Conservation (phyloP, 257 asterid genomes). For the Craterostigma plantagineum region DNA sequence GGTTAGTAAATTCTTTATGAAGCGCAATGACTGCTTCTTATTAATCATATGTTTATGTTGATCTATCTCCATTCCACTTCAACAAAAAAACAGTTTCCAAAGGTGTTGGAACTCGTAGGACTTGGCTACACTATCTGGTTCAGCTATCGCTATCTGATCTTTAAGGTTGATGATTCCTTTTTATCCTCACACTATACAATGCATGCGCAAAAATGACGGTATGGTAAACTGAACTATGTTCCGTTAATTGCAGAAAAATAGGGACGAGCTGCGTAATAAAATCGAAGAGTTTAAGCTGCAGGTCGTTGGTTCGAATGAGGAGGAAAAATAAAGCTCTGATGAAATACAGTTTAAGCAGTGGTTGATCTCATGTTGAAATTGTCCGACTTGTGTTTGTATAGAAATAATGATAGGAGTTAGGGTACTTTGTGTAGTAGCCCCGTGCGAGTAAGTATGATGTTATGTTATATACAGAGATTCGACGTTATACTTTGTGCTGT, state of each 20-base stretch:
- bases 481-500: no score
- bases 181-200: no score
- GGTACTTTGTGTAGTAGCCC: no score
- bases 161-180: conserved; percentile 32
- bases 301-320: conserved; percentile 34
- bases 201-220: no score
- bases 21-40: not conserved
- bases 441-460: no score
- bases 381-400: no score
- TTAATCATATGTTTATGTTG: no score
- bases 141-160: conserved; percentile 47
- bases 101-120: conserved; percentile 57
- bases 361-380: no score
- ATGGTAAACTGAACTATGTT: not conserved
- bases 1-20: conserved; percentile 23
- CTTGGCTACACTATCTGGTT: conserved; percentile 74
- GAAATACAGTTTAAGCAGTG: no score
- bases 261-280: conserved; percentile 46
- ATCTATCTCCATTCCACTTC: not conserved
- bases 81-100: conserved; percentile 36
- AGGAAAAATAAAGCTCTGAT: not conserved
- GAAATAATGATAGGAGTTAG: no score
- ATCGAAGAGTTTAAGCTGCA: conserved; percentile 47
- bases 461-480: no score
- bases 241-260: conserved; percentile 34